Base-by-base conservation (phyloP, 75 land plant genomes). In the Pseudotsuga menziesii region DNA sequence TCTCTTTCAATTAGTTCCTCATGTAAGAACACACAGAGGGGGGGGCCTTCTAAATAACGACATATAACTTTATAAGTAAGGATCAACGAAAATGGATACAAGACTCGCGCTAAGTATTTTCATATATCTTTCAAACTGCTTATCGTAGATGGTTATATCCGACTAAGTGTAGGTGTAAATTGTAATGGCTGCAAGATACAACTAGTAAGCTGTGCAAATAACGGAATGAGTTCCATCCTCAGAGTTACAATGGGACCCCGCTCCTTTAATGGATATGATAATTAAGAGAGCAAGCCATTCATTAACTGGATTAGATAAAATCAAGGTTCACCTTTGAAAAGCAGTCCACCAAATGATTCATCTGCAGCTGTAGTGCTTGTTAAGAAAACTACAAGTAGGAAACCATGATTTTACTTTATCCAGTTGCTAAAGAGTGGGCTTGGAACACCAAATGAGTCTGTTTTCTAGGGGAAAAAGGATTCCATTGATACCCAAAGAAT, bases 1-100 rank as follows among this genome's bases (percentile, higher is more conserved):
- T 52, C 27, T 76, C 27, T 58, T 48, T 60, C 78, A 41, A 35
- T 75, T 73, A 76, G 69, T 62, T 32, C 39, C 5, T 29, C 9
- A 69, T 69, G 72, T 44, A 69, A 39, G 52, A 69, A 69, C 72
- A 7, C 41, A 36, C 35, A 35, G 39, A 64, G 0, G 69, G 35
- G 35, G 6, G 20, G 20, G 0, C 41, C 25, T 69, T 69, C 52
- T n/a, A 41, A 69, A 69, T 41, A 69, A 69, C 22, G 41, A 48
- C 48, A 69, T 25, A 69, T n/a, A n/a, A n/a, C n/a, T n/a, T n/a
- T n/a, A n/a, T 19, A 69, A 36, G 35, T 35, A 69, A 41, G n/a
- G 13, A 23, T 12, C 20, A 48, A 61, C 20, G 41, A n/a, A 41
- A 17, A 36, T 29, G 39, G 39, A 48, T 48, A 9, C 9, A 48